These are phyloP conservation scores for Penicillium sp. DNA, from an alignment of 2,329 filamentous ascomycete genomes.

Conservation along the genomic window DNA sequence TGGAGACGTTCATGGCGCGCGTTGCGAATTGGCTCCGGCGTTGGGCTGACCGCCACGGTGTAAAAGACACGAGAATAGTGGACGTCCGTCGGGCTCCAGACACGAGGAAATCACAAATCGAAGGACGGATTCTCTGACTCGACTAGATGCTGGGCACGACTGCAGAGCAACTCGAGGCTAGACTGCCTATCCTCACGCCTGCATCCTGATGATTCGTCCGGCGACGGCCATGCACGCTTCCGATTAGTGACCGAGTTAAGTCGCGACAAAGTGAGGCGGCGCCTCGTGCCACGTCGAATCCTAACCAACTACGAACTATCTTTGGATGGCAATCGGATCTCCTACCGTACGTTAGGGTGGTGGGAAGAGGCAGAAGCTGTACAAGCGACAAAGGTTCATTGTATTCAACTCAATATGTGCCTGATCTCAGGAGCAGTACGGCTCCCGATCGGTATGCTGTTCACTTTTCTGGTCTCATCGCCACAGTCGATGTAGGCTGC, in stretches of 20 bases:
- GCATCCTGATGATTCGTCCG: constrained; percentile 6
- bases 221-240: constrained; percentile 1
- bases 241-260: no score
- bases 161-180: constrained; percentile 7
- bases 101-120: no score
- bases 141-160: constrained; percentile 12
- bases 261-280: constrained; percentile 10
- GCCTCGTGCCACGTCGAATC: neutral
- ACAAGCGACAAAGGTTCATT: constrained; percentile 2
- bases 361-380: neutral
- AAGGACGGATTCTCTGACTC: no score
- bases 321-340: no score
- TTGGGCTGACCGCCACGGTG: constrained; percentile 23
- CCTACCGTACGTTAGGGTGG: no score
- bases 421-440: constrained; percentile 16
- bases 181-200: no score
- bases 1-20: no score
- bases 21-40: constrained; percentile 7
- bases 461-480: constrained; percentile 29
- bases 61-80: no score
- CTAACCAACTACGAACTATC: constrained; percentile 1
- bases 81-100: no score
- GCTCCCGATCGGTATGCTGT: constrained; percentile 23
- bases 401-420: constrained; percentile 25
- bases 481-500: constrained; percentile 20